A percentile compares a stretch with the other conserved stretches of the same genome.
These are phyloP conservation scores for Logfia minima DNA, from an alignment of 129 eudicot species.

Conservation along the genomic window DNA sequence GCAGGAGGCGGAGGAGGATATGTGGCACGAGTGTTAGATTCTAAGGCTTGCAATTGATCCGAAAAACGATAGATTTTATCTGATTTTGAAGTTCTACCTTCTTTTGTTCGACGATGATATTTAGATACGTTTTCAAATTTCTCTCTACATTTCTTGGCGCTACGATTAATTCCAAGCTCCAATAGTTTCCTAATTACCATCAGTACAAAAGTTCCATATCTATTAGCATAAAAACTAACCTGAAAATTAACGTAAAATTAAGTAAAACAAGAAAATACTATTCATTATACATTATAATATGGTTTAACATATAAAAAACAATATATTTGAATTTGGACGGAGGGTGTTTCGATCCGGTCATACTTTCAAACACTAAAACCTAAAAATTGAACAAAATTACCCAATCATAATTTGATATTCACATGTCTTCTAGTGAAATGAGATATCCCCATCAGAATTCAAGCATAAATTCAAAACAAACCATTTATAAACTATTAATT, in stretches of 20 bases:
- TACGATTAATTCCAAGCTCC: conserved; percentile 40
- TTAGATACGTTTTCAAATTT: conserved; percentile 48
- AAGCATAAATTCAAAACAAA: neutral
- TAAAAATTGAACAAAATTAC: conserved; percentile 3
- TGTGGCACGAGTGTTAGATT: conserved; percentile 9
- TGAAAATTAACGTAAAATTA: conserved; percentile 23
- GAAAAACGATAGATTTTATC: conserved; percentile 43
- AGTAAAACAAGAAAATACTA: conserved; percentile 21
- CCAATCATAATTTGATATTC: neutral
- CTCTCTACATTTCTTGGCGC: conserved; percentile 53
- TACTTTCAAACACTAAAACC: conserved; percentile 7
- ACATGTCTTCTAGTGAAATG: neutral
- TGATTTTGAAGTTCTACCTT: conserved; percentile 33
- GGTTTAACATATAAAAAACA: neutral
- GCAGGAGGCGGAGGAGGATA: conserved; percentile 8
- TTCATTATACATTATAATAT: neutral
- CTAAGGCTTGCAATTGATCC: conserved; percentile 40
- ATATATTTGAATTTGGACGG: conserved; percentile 8
- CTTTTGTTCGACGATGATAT: conserved; percentile 47
- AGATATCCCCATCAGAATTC: neutral
- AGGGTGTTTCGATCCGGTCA: conserved; percentile 14
- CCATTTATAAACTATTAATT: neutral
- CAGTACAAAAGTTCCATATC: neutral
- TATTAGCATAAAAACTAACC: conserved; percentile 11
- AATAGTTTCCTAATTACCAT: conserved; percentile 34